Percentiles rank a stretch among this genome's conserved stretches.
phyloP scores from a whole-genome alignment of 371 early-diverging fungal species.

The Mortierella sp. region DNA sequence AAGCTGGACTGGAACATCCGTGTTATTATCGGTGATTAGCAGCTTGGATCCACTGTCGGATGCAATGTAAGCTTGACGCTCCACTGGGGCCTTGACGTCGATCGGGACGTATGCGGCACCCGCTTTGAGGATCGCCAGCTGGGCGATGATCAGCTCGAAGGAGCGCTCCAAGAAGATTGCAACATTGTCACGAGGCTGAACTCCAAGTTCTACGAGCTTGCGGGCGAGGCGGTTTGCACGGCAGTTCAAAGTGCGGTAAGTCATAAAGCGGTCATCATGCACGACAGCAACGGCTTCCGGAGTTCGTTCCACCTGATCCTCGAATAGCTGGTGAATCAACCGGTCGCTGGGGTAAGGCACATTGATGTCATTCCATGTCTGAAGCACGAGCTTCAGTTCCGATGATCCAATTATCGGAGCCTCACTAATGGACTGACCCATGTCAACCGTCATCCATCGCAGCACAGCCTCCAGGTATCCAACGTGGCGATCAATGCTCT shows the following conservation, averaged over 20 bases:
- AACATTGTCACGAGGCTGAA: background rate
- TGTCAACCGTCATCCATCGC: constrained; percentile 1
- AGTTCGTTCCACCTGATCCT: background rate
- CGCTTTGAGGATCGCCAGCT: constrained; percentile 3
- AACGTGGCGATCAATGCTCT: constrained; percentile 11
- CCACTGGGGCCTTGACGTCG: background rate
- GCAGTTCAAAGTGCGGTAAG: too few relatives aligned
- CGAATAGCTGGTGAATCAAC: background rate
- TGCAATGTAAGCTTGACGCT: background rate
- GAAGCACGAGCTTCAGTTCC: too few relatives aligned
- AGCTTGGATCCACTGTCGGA: background rate
- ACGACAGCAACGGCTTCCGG: constrained; percentile 3
- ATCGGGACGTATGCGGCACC: constrained; percentile 2
- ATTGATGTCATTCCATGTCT: background rate
- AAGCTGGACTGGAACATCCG: background rate
- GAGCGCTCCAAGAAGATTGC: background rate
- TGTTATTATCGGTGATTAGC: background rate
- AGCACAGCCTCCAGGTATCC: constrained; percentile 9
- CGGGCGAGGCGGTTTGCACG: too few relatives aligned
- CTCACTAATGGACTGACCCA: background rate
- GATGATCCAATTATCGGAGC: background rate
- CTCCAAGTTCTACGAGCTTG: background rate
- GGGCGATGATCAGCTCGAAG: background rate
- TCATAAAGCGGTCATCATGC: background rate
- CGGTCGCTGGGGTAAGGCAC: background rate